Evolutionary conservation across 306 rosid species (phyloP).

Genomic region (Dicorynia guianensis): DNA sequence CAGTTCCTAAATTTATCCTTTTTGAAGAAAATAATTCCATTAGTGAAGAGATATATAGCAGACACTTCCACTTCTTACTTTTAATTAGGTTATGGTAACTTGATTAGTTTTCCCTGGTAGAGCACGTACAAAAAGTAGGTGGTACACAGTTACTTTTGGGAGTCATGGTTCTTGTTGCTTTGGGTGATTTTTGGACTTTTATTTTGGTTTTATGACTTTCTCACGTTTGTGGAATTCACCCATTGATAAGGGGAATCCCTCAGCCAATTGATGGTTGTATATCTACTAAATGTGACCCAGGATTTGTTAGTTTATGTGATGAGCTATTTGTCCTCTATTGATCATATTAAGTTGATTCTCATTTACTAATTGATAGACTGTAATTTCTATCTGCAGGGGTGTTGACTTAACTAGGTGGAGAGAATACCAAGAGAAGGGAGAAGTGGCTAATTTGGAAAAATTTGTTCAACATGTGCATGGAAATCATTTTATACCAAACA

Average conservation of each 20-base stretch:
- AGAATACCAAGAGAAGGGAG: conserved; percentile 75
- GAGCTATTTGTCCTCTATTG: conserved; percentile 8
- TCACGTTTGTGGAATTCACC: not conserved
- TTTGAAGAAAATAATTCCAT: conserved; percentile 19
- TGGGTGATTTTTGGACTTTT: not conserved
- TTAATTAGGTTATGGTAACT: not conserved
- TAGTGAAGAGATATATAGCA: not conserved
- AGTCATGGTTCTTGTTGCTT: conserved; percentile 17
- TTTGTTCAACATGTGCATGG: conserved; percentile 85
- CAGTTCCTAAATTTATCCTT: not conserved
- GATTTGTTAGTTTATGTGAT: conserved; percentile 26
- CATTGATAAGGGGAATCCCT: not conserved
- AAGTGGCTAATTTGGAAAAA: conserved; percentile 72
- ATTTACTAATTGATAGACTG: conserved; percentile 23
- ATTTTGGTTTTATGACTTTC: conserved; percentile 16
- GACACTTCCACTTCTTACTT: not conserved
- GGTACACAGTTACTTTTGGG: conserved; percentile 21
- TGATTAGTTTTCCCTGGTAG: conserved; percentile 12
- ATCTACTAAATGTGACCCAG: conserved; percentile 13
- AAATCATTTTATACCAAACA: conserved; percentile 96
- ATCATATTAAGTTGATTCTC: conserved; percentile 13
- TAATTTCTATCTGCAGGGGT: conserved; percentile 65
- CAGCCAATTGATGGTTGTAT: conserved; percentile 16
- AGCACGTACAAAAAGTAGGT: not conserved
- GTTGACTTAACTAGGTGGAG: conserved; percentile 83